Percentiles rank a stretch among this genome's conserved stretches.
Evolutionary conservation across 305 asterid species (phyloP).

Genomic region (Stenogyne calaminthoides): DNA sequence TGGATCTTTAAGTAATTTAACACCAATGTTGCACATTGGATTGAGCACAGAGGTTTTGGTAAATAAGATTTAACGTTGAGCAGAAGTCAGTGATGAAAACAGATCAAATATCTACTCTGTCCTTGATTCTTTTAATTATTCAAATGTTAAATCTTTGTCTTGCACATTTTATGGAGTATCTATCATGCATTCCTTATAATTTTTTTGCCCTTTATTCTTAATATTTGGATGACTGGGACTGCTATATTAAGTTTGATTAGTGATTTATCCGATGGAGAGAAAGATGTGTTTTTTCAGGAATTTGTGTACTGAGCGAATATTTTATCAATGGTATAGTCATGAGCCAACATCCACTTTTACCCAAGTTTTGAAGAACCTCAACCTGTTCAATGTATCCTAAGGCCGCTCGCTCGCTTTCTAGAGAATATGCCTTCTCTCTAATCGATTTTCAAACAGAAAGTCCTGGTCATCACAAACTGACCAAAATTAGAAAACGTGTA

Average conservation of each 20-base stretch:
- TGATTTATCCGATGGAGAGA: neutral
- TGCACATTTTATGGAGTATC: neutral
- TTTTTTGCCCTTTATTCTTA: slow-evolving; percentile 12
- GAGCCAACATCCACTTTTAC: too few species aligned
- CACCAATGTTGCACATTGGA: slow-evolving; percentile 17
- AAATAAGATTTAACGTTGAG: neutral
- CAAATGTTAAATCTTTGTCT: slow-evolving; percentile 4
- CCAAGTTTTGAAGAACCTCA: too few species aligned
- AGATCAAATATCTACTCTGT: slow-evolving; percentile 18
- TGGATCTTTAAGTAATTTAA: slow-evolving; percentile 23
- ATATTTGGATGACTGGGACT: neutral
- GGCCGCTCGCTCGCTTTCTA: too few species aligned
- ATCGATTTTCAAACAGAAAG: too few species aligned
- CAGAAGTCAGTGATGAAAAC: neutral
- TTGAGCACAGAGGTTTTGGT: neutral
- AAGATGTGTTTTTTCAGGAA: neutral
- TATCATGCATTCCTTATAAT: slow-evolving; percentile 1
- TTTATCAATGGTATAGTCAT: too few species aligned
- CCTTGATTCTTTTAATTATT: slow-evolving; percentile 6
- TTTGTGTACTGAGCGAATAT: too few species aligned
- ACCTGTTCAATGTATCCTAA: too few species aligned
- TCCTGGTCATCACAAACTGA: too few species aligned
- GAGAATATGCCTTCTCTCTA: too few species aligned
- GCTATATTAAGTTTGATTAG: neutral
- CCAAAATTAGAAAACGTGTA: too few species aligned